Base-by-base conservation (phyloP, 805 yeast genomes). In the Teunomyces barrocoloradensis region DNA sequence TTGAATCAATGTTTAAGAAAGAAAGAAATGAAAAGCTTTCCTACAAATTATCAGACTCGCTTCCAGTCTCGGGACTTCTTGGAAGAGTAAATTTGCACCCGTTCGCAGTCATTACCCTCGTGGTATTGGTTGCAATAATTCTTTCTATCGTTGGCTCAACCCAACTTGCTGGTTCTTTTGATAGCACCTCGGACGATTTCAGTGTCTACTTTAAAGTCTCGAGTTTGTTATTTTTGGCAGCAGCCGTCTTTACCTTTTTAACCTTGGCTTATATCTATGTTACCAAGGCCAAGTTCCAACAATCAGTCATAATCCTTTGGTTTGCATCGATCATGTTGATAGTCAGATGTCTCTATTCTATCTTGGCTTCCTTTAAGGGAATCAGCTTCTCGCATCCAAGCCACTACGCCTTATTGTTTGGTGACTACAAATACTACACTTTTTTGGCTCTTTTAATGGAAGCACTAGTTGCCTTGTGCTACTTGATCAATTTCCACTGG, bases 351-450 rank as follows among this genome's bases (percentile, higher is more conserved):
- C 10, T 32, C 18, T 48, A 41, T 28, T 29, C 48, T 5, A 25
- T 48, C 2, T 21, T 44, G 23, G 6, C 25, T 15, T 18, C 51
- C 2, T 39, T 48, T 27, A 30, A 44, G 15, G 48, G 47, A 6
- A 41, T 44, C 29, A 37, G 38, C 32, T 48, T 48, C 15, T 10
- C 18, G 2, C 11, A n/a, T n/a, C 48, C 48, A 10, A 44, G 43
- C 11, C 6, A 44, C 21, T 44, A 40, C 33, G 34, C 43, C 4
- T 25, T 48, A 5, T 29, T 48, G 23, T 44, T 35, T 28, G 51
- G 51, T 29, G 51, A 48, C 34, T 48, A 35, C 43, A 48, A 48
- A 42, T 48, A 48, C 32, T 48, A 48, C 20, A 32, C 53, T 9
- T 51, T 45, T 20, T 15, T 51, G 43, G 47, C 35, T 1, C 21